A percentile compares a stretch with the other conserved stretches of the same genome.
phyloP scores from a whole-genome alignment of 2,329 filamentous ascomycete species.

The Cercospora brassicicola region DNA sequence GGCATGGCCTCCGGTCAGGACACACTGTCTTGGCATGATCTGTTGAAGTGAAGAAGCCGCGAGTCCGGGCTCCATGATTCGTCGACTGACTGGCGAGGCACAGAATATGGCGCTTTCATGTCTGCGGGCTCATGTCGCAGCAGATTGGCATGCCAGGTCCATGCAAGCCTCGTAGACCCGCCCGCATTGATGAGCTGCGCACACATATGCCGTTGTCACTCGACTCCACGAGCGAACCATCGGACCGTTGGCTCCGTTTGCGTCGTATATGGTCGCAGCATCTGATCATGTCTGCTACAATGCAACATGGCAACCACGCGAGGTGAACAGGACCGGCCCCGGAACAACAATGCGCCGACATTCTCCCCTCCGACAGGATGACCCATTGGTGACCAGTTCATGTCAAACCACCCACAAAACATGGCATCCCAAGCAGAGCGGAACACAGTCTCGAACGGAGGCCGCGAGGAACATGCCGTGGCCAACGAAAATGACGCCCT shows the following conservation, averaged over 20 bases:
- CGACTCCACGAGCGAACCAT: too few relatives aligned
- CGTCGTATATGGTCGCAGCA: not conserved
- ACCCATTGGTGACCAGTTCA: not conserved
- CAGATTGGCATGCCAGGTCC: not conserved
- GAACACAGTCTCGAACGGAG: not conserved
- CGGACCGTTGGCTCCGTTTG: too few relatives aligned
- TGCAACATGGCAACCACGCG: not conserved
- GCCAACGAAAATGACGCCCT: constrained; percentile 49
- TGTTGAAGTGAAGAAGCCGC: not conserved
- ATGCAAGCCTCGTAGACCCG: not conserved
- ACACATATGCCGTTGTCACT: not conserved
- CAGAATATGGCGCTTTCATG: not conserved
- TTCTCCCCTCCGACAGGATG: too few relatives aligned
- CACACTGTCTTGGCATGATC: not conserved
- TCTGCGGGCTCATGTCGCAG: not conserved
- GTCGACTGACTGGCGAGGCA: not conserved
- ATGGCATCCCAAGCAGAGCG: not conserved
- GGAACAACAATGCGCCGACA: not conserved
- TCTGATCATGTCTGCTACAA: not conserved
- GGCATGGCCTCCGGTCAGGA: not conserved
- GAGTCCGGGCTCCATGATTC: not conserved
- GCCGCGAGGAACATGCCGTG: not conserved
- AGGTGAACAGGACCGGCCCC: not conserved
- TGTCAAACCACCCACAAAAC: not conserved
- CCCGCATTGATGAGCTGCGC: not conserved